Base-by-base conservation (phyloP, 208 protist species). In the Wallacemonas sp. region DNA sequence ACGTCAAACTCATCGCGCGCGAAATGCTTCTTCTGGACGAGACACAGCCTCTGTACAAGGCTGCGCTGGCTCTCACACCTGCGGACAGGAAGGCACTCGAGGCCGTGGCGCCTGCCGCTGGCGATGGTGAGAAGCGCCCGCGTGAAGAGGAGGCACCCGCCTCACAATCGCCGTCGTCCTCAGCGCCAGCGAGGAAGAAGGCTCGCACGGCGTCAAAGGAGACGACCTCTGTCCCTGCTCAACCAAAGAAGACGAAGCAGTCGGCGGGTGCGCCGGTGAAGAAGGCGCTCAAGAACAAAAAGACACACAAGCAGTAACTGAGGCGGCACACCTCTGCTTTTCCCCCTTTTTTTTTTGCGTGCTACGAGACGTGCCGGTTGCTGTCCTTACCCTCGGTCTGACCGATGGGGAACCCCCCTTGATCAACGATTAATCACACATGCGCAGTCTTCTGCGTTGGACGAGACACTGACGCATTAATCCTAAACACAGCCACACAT, bases 1-100 rank as follows among this genome's bases (percentile, higher is more conserved):
- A 93, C 74, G 70, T 72, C 19, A 73, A 66, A 33, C 80, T 94
- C 38, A 76, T 96, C 65, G 83, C 88, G 14, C 66, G 87, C 9
- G 91, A 96, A 74, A 55, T 94, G n/a, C 72, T 94, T n/a, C 41
- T 69, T 33, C 84, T 93, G 0, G 44, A 70, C 5, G 71, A 71
- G 48, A 56, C 68, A 8, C 74, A 91, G 70, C 73, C 74, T 0
- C 61, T 73, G 21, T 96, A 92, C 74, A 73, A 76, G 43, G 64
- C 71, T 4, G 84, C 85, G 19, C 64, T 96, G 23, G 48, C 78
- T 16, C 72, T 96, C 16, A 83, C 79, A 0, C 33, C 63, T 21
- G 71, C 57, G 2, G 82, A 90, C 33, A 32, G 68, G 49, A 26
- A 66, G 46, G 16, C 65, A 26, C 72, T 96, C 14, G 14, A 72